Base-by-base conservation (phyloP, 176 grass and related monocot genomes). In the Ananas comosus region DNA sequence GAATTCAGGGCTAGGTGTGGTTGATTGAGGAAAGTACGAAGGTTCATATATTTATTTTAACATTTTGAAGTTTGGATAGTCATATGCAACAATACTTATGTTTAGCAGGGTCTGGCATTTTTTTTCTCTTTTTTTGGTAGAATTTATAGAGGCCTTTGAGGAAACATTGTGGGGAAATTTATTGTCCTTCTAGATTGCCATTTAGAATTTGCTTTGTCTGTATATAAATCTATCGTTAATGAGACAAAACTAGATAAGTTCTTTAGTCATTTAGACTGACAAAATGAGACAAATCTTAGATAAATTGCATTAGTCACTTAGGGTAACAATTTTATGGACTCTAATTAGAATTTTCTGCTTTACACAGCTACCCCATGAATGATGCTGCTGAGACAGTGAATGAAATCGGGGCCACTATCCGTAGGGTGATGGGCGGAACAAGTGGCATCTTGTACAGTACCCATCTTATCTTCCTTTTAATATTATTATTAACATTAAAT, bases 371-470 rank as follows among this genome's bases (percentile, higher is more conserved):
- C 68, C 95, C 85, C 64, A 70, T 99, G 82, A 88, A 99, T 84
- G 90, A 99, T 86, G 95, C 87, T 81, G 87, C 95, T 70, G 90
- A 88, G 77, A 91, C 85, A 78, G 78, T 99, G 69, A 91, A 99
- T 80, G 90, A 99, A 81, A 94, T 99, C 9, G 95, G 87, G 29
- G 70, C 70, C 74, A 90, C 95, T 53, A 70, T 99, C 52, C 77
- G 90, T 72, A 84, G 80, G 67, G 87, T 94, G 78, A 99, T 99
- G 95, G 95, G 95, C 67, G 95, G 95, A 85, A 99, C 95, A 68
- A 99, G 95, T 91, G 95, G 95, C 65, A 99, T 99, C 67, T 83
- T 99, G 95, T 99, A 90, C 53, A 80, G n/a, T 71, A 75, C 68
- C 69, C 18, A 50, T 54, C 56, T 61, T 61, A 10, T 61, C 56